A percentile compares a stretch with the other conserved stretches of the same genome.
phyloP scores from a whole-genome alignment of 2,329 filamentous ascomycete genomes.

The Aspergillus melleus region DNA sequence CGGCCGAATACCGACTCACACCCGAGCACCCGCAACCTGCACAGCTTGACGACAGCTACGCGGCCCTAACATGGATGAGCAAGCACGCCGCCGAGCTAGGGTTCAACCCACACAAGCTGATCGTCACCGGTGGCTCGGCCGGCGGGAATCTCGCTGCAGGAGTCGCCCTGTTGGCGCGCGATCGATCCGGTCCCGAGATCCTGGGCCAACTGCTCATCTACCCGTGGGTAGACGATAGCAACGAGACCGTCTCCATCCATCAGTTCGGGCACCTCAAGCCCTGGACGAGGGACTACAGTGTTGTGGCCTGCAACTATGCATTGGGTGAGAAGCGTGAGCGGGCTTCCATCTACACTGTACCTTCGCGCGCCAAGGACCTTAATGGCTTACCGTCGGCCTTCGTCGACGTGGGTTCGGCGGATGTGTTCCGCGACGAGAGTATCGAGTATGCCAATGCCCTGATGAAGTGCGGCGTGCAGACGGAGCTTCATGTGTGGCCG shows the following conservation, averaged over 20 bases:
- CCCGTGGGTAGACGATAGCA: slow-evolving; percentile 20
- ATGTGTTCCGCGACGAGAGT: slow-evolving; percentile 13
- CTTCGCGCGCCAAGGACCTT: slow-evolving; percentile 6
- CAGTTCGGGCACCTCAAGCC: slow-evolving; percentile 12
- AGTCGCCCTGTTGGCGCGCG: slow-evolving; percentile 18
- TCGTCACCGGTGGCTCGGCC: slow-evolving; percentile 65
- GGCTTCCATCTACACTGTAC: slow-evolving; percentile 9
- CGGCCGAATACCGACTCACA: slow-evolving; percentile 67
- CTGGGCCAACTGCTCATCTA: slow-evolving; percentile 17
- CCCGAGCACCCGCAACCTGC: slow-evolving; percentile 65
- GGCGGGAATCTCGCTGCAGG: slow-evolving; percentile 50
- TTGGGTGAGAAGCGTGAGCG: slow-evolving; percentile 23
- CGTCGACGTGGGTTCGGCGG: slow-evolving; percentile 15
- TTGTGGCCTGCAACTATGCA: not conserved
- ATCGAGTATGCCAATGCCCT: slow-evolving; percentile 11
- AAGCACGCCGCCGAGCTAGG: slow-evolving; percentile 57
- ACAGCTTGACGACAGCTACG: slow-evolving; percentile 65
- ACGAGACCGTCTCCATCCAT: slow-evolving; percentile 3
- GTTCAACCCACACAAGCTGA: slow-evolving; percentile 57
- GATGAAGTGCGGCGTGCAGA: slow-evolving; percentile 6
- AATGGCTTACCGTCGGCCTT: slow-evolving; percentile 7
- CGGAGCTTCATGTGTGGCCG: slow-evolving; percentile 16
- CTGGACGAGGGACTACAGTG: not conserved
- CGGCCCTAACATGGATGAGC: slow-evolving; percentile 63
- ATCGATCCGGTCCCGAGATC: slow-evolving; percentile 16